A percentile compares a stretch with the other conserved stretches of the same genome.
Conservation (phyloP, 2,329 filamentous ascomycete species). For the Phyllosticta citriasiana region DNA sequence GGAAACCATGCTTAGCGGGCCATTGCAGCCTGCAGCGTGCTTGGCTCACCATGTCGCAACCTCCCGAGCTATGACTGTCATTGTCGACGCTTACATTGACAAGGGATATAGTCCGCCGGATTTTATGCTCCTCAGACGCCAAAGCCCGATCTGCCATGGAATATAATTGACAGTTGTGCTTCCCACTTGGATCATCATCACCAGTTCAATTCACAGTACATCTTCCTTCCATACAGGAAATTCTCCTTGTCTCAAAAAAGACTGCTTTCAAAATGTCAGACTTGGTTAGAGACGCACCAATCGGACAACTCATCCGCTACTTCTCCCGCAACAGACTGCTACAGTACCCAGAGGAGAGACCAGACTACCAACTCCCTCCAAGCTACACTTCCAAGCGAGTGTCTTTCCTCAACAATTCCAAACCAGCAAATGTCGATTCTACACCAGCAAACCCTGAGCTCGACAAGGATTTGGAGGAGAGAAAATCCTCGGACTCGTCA, state of each 20-base stretch:
- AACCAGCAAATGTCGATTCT: conserved; percentile 2
- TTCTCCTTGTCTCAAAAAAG: not conserved
- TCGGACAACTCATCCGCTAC: conserved; percentile 50
- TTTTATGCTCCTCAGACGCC: not conserved
- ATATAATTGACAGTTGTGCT: not conserved
- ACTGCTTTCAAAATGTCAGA: conserved; percentile 22
- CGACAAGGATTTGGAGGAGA: conserved; percentile 16
- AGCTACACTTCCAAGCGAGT: conserved; percentile 23
- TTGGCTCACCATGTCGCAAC: not conserved
- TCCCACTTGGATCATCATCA: not conserved
- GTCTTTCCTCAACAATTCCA: conserved; percentile 8
- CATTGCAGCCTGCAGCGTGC: not conserved
- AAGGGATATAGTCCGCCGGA: not conserved
- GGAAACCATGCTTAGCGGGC: not conserved
- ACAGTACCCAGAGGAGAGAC: conserved; percentile 50
- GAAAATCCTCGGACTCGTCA: conserved; percentile 16
- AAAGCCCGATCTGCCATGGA: not conserved
- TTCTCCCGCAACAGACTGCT: conserved; percentile 43
- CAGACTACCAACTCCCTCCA: conserved; percentile 43
- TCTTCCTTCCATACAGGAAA: not conserved
- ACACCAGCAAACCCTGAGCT: not conserved
- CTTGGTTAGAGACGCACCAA: conserved; percentile 45
- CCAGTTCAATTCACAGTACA: not conserved
- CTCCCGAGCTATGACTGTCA: not conserved
- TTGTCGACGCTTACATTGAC: not conserved